Conservation (phyloP, 805 yeast genomes). For the Candida boidinii region DNA sequence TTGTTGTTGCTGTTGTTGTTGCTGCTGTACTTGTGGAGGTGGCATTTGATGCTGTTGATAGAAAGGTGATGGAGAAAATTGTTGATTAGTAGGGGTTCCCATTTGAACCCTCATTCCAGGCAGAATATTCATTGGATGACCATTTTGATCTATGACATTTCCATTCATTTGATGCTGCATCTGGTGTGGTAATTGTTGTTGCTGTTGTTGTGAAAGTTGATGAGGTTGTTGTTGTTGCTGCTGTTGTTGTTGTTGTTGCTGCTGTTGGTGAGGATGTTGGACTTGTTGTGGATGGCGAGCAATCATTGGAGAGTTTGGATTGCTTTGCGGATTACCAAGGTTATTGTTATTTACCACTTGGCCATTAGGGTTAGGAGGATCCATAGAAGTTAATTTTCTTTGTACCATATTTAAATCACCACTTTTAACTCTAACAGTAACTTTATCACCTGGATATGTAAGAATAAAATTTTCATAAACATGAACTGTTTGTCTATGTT, state of each 20-base stretch:
- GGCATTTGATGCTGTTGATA: too few relatives aligned
- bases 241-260: not conserved
- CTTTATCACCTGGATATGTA: conserved; percentile 25
- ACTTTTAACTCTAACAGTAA: conserved; percentile 19
- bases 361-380: not conserved
- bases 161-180: conserved; percentile 1
- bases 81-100: too few relatives aligned
- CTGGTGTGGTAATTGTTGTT: not conserved
- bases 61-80: too few relatives aligned
- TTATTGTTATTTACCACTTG: not conserved
- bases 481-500: conserved; percentile 84
- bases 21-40: not conserved
- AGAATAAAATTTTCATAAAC: conserved; percentile 35
- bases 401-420: conserved; percentile 7
- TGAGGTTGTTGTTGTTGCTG: conserved; percentile 1
- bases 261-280: not conserved
- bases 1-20: not conserved
- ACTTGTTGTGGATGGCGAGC: conserved; percentile 1
- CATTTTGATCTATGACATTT: too few relatives aligned
- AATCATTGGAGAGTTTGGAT: not conserved
- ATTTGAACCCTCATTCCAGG: too few relatives aligned
- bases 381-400: not conserved
- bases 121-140: too few relatives aligned
- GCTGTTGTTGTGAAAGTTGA: not conserved
- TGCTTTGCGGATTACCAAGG: not conserved